Conservation (phyloP, 441 rosid species). For the Gossypium trilobum region DNA sequence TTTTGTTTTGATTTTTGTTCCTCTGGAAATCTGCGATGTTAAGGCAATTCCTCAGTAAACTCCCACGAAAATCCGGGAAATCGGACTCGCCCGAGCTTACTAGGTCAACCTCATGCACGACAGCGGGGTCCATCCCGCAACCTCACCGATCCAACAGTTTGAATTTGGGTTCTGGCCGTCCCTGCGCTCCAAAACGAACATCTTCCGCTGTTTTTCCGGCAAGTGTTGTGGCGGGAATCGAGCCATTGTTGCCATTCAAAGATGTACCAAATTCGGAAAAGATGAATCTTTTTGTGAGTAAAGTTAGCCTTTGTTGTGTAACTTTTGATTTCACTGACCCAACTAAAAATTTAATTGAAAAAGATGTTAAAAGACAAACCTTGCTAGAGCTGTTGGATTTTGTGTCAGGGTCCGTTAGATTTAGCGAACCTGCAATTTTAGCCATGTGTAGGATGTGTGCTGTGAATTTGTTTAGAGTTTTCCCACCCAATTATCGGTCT, state of each 20-base stretch:
- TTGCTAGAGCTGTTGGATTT: constrained; percentile 73
- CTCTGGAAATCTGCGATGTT: constrained; percentile 35
- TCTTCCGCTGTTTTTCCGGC: constrained; percentile 83
- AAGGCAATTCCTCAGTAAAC: constrained; percentile 60
- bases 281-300: constrained; percentile 71
- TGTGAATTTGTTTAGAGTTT: constrained; percentile 64
- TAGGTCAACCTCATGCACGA: constrained; percentile 32
- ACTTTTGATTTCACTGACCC: constrained; percentile 78
- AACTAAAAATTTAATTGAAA: constrained; percentile 52
- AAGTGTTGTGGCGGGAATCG: constrained; percentile 70
- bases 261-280: constrained; percentile 64
- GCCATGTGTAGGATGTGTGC: constrained; percentile 93
- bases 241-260: constrained; percentile 70
- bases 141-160: constrained; percentile 32
- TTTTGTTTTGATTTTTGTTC: not conserved
- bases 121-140: constrained; percentile 16
- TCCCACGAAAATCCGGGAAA: constrained; percentile 57
- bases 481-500: constrained; percentile 58
- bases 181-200: constrained; percentile 50
- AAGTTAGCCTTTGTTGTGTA: constrained; percentile 84
- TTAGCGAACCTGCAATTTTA: constrained; percentile 64
- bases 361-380: constrained; percentile 73
- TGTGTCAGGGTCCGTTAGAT: constrained; percentile 56
- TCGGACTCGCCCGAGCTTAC: constrained; percentile 38
- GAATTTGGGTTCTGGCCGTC: constrained; percentile 33